Evolutionary conservation across 805 yeast species (phyloP), one percentile per base, ranked within the genome.

Genomic region (Diddensiella santjacobensis): DNA sequence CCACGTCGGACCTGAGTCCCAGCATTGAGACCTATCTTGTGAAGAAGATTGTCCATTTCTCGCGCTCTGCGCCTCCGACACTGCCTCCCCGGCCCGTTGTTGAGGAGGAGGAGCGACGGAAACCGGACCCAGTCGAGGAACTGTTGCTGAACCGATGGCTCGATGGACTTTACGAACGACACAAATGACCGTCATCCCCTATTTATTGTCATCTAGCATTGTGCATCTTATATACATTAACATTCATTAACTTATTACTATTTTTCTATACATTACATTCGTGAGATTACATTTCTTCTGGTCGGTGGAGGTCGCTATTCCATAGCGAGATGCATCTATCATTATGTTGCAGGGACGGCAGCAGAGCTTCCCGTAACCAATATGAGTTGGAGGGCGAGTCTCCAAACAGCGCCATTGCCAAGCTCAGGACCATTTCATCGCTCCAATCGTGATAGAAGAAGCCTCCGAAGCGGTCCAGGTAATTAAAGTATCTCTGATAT

Each of bases 391-490:
- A 8, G 31, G 31, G 68, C 2, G 79, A 62, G 49, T 83, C 74
- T 35, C 87, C 69, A 58, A 86, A 71, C 76, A 91, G 73, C 0
- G 87, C 90, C 3, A 84, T 77, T 0, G 93, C 98, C 19, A 91
- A 65, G 0, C 96, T 81, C 64, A 89, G 97, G 2, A 91, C 82
- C 0, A 97, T 96, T 0, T 97, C 96, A 72, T 91, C 98, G 1
- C 98, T 97, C 97, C 97, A 91, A 59, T 98, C 70, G 64, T 91
- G 96, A 47, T 78, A 75, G 73, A 81, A 89, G 61, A 91, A 90
- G 0, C 98, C 97, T 10, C 89, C 87, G 2, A 80, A 70, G 3
- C 66, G 45, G 49, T 91, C 97, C 41, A 91, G 66, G 58, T 72
- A 78, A 31, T 80, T 67, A 64, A 87, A 87, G 63, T 83, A 90